Evolutionary conservation across 768 basidiomycete genomes (phyloP), one percentile per base, ranked within the genome.

Genomic region (Mycena metata): DNA sequence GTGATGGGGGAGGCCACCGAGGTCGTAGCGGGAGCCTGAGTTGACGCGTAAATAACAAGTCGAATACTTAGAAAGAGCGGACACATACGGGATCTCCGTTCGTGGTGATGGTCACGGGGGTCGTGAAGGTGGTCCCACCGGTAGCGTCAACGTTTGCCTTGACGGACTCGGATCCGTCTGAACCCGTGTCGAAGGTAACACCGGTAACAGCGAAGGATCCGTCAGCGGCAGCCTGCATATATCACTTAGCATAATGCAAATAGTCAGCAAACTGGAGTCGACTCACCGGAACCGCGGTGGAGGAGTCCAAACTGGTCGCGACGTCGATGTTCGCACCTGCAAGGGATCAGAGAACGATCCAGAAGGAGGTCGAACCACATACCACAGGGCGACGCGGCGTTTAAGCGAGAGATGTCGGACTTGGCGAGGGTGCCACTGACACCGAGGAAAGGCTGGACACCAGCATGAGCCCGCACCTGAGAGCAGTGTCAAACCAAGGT

Each of bases 391-490:
- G 33, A 17, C 5, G 16, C 43, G 21, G 52, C 11, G 15, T 21
- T 21, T 2, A 41, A 13, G 21, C 63, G 52, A 23, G 36, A 36
- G 19, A 64, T 36, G 23, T 64, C 54, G 13, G 33, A 2, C 52
- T 33, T 36, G 2, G 16, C 17, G 16, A 41, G n/a, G 8, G 63
- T 30, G 33, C 63, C 63, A 17, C n/a, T 56, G 19, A 64, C 63
- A 3, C 63, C 63, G 45, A 64, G 63, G n/a, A 36, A 43, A 12
- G 54, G 54, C 15, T 47, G 12, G 60, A 61, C 60, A 39, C 60
- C 60, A 23, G 7, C 12, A 30, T 46, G 7, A 45, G 57, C 57
- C 19, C 42, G 43, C 16, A n/a, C 36, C n/a, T 39, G 17, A n/a
- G 15, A 50, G 24, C 5, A 17, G 26, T 1, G 43, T 30, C 30